phyloP scores from a whole-genome alignment of 2,329 filamentous ascomycete genomes.

The Mollisia scopiformis region DNA sequence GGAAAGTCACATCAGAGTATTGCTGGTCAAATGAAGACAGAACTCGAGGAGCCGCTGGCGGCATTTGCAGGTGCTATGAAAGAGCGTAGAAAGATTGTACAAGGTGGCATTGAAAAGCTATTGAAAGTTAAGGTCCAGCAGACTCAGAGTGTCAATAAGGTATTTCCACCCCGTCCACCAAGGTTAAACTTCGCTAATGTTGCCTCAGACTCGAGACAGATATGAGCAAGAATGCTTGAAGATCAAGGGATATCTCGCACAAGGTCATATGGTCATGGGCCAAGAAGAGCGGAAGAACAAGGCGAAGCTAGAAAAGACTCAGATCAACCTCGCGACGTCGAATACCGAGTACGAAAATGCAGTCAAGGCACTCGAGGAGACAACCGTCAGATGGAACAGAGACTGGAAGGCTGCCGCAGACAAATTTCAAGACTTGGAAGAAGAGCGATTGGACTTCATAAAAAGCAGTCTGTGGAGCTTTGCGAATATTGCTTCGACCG shows the following conservation, averaged over 20 bases:
- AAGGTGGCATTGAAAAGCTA: conserved; percentile 90
- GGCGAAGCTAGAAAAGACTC: conserved; percentile 97
- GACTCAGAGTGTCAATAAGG: conserved; percentile 89
- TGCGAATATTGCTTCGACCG: conserved; percentile 94
- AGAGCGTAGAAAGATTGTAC: conserved; percentile 94
- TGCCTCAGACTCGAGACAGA: conserved; percentile 76
- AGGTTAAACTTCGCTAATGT: background rate
- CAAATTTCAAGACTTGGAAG: conserved; percentile 98
- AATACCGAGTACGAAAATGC: conserved; percentile 94
- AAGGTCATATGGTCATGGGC: conserved; percentile 99
- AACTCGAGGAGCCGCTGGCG: conserved; percentile 89
- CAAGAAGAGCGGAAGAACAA: conserved; percentile 99
- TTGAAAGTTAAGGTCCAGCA: conserved; percentile 93
- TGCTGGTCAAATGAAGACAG: conserved; percentile 91
- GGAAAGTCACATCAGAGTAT: conserved; percentile 91
- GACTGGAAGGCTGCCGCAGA: conserved; percentile 98
- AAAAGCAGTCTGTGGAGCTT: conserved; percentile 99
- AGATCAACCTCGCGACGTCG: conserved; percentile 88
- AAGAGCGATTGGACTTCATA: conserved; percentile 94
- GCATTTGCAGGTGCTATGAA: conserved; percentile 96
- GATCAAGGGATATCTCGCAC: conserved; percentile 97
- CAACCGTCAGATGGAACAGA: conserved; percentile 92
- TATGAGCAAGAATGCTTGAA: conserved; percentile 98
- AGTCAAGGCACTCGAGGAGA: conserved; percentile 92
- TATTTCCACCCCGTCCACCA: conserved; percentile 40